A percentile compares a stretch with the other conserved stretches of the same genome.
These are phyloP conservation scores for Aspergillus persii DNA, from an alignment of 2,329 filamentous ascomycete genomes.

Conservation along the genomic window DNA sequence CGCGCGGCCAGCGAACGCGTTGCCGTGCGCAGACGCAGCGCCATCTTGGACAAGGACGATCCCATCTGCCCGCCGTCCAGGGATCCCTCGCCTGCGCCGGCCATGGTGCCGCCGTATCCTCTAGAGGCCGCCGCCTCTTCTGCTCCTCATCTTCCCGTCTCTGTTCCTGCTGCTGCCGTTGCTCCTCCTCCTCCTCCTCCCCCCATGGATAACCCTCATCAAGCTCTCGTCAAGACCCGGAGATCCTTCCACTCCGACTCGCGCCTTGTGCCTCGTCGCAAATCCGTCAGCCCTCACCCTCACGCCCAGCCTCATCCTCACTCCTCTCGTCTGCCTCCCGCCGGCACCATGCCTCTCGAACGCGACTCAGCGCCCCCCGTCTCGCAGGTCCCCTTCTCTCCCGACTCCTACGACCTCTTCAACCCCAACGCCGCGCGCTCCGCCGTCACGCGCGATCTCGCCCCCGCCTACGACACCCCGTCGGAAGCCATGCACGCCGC, in stretches of 20 bases:
- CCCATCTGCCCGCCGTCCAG: conserved; percentile 19
- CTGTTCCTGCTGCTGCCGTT: conserved; percentile 8
- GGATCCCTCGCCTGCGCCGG: conserved; percentile 20
- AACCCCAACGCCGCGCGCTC: conserved; percentile 49
- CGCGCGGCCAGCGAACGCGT: conserved; percentile 28
- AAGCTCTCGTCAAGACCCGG: conserved; percentile 18
- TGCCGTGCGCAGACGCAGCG: conserved; percentile 24
- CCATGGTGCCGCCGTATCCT: conserved; percentile 25
- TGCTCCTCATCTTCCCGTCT: not conserved
- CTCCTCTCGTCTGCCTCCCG: not conserved
- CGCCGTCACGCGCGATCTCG: conserved; percentile 31
- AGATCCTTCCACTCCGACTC: conserved; percentile 32
- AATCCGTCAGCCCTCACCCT: conserved; percentile 60
- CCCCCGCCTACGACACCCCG: conserved; percentile 37
- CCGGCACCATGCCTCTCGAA: not conserved
- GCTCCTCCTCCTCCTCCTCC: conserved; percentile 23
- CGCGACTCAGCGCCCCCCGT: conserved; percentile 18
- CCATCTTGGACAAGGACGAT: conserved; percentile 27
- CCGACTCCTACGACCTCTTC: conserved; percentile 60
- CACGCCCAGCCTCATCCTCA: conserved; percentile 37
- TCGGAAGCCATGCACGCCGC: conserved; percentile 40
- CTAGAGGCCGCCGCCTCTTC: conserved; percentile 26
- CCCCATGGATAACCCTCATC: conserved; percentile 24
- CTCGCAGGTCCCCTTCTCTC: conserved; percentile 56
- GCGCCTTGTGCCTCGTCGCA: conserved; percentile 49